Evolutionary conservation across 179 eudicot species (phyloP).

Genomic region (Silene coronaria): DNA sequence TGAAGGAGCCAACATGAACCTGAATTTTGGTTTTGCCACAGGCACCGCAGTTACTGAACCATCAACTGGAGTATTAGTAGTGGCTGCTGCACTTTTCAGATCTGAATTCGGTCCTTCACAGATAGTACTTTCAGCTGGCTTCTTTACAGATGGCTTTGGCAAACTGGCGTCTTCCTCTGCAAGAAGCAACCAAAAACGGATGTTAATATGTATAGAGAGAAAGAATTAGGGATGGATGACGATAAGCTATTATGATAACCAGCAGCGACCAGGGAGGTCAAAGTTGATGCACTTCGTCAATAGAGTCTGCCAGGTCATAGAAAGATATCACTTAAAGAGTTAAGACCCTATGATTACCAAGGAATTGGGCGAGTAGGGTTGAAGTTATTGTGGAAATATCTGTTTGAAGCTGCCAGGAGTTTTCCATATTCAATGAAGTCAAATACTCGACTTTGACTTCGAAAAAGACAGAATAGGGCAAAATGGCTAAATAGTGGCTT

Average conservation of each 20-base stretch:
- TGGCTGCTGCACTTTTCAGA: constrained; percentile 24
- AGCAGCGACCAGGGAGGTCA: not conserved
- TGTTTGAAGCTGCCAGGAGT: not conserved
- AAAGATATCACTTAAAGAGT: not conserved
- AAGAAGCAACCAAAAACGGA: constrained; percentile 8
- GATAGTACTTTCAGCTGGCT: constrained; percentile 24
- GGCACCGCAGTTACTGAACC: constrained; percentile 22
- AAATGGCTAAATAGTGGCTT: not conserved
- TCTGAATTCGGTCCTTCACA: constrained; percentile 27
- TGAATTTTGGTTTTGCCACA: constrained; percentile 63
- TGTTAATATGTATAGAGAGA: not conserved
- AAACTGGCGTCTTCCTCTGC: constrained; percentile 66
- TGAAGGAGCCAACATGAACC: constrained; percentile 30
- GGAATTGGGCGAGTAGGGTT: not conserved
- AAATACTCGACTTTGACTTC: not conserved
- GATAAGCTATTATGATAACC: not conserved
- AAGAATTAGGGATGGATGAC: not conserved
- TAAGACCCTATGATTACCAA: not conserved
- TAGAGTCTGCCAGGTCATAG: not conserved
- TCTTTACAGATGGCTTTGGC: constrained; percentile 27
- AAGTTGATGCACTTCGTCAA: not conserved
- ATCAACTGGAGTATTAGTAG: constrained; percentile 30
- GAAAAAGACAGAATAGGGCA: not conserved
- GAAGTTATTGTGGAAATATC: not conserved
- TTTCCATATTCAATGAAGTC: not conserved